Percentiles rank a stretch among this genome's conserved stretches.
These are phyloP conservation scores for Lodderomyces elongisporus DNA, from an alignment of 1,139 yeast species.

Conservation along the genomic window DNA sequence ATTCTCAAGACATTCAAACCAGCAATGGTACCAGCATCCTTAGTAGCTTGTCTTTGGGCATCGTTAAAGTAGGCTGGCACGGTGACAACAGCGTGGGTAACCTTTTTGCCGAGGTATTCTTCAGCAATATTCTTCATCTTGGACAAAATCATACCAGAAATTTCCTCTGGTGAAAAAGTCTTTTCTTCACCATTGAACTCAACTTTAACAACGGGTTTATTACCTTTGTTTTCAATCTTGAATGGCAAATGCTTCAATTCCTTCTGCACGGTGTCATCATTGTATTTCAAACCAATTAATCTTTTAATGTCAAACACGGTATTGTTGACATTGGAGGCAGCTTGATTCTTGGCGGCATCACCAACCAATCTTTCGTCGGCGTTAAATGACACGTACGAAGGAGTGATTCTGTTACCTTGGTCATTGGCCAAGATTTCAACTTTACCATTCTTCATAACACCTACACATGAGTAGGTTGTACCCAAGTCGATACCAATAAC, in stretches of 20 bases:
- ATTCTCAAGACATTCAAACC: slow-evolving; percentile 92
- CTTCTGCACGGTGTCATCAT: slow-evolving; percentile 71
- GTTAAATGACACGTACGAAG: slow-evolving; percentile 84
- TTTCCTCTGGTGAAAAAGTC: slow-evolving; percentile 82
- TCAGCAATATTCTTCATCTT: slow-evolving; percentile 94
- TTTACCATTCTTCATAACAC: slow-evolving; percentile 87
- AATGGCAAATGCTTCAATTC: slow-evolving; percentile 83
- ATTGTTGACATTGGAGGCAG: slow-evolving; percentile 72
- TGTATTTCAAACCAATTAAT: slow-evolving; percentile 74
- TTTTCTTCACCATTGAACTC: slow-evolving; percentile 63
- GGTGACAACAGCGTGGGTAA: slow-evolving; percentile 91
- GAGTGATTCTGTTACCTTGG: slow-evolving; percentile 94
- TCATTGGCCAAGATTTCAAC: slow-evolving; percentile 92
- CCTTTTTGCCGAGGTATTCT: slow-evolving; percentile 83
- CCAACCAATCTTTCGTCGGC: slow-evolving; percentile 86
- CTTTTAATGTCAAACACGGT: slow-evolving; percentile 85
- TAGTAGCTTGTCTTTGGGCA: slow-evolving; percentile 98
- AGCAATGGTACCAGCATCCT: slow-evolving; percentile 96
- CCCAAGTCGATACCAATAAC: slow-evolving; percentile 88
- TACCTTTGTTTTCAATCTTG: slow-evolving; percentile 59
- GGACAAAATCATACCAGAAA: slow-evolving; percentile 85
- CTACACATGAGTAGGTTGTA: slow-evolving; percentile 86
- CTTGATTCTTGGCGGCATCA: slow-evolving; percentile 93
- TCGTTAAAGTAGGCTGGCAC: slow-evolving; percentile 98
- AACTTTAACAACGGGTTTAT: slow-evolving; percentile 79